Percentiles rank a stretch among this genome's conserved stretches.
Evolutionary conservation across 2,329 filamentous ascomycete species (phyloP).

Genomic region (Orbilia blumenaviensis): DNA sequence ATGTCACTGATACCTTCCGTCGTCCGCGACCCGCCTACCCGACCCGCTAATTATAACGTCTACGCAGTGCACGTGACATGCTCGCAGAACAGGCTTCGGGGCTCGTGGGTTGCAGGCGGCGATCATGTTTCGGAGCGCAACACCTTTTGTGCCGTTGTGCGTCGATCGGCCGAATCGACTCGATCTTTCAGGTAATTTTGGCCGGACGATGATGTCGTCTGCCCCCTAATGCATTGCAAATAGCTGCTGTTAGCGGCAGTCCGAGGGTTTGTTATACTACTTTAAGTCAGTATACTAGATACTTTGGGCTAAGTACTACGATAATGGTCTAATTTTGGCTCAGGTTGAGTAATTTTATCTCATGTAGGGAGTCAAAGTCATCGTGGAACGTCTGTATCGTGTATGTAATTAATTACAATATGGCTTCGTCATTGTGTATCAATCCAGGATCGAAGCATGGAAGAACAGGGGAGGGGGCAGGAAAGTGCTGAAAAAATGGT

Average conservation of each 20-base stretch:
- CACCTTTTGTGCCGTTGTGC: constrained; percentile 13
- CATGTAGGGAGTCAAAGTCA: neutral
- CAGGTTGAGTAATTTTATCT: neutral
- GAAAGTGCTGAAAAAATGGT: constrained; percentile 14
- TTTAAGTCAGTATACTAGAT: too few relatives aligned
- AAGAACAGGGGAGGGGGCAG: neutral
- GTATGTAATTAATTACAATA: constrained; percentile 16
- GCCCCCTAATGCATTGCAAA: too few relatives aligned
- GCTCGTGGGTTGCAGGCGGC: constrained; percentile 6
- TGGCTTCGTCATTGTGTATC: constrained; percentile 21
- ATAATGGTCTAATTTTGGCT: neutral
- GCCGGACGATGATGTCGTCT: constrained; percentile 25
- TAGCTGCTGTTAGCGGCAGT: neutral
- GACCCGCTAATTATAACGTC: constrained; percentile 15
- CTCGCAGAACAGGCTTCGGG: neutral
- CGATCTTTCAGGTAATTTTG: constrained; percentile 11
- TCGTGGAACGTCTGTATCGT: neutral
- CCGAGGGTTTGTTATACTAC: neutral
- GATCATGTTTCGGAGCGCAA: constrained; percentile 49
- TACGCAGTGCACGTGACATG: constrained; percentile 21
- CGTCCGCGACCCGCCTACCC: constrained; percentile 10
- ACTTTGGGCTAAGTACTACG: too few relatives aligned
- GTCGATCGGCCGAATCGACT: neutral
- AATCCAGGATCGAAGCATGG: neutral
- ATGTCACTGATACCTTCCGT: constrained; percentile 25